A percentile compares a stretch with the other conserved stretches of the same genome.
These are phyloP conservation scores for Dicorynia guianensis DNA, from an alignment of 306 rosid genomes.

Conservation along the genomic window DNA sequence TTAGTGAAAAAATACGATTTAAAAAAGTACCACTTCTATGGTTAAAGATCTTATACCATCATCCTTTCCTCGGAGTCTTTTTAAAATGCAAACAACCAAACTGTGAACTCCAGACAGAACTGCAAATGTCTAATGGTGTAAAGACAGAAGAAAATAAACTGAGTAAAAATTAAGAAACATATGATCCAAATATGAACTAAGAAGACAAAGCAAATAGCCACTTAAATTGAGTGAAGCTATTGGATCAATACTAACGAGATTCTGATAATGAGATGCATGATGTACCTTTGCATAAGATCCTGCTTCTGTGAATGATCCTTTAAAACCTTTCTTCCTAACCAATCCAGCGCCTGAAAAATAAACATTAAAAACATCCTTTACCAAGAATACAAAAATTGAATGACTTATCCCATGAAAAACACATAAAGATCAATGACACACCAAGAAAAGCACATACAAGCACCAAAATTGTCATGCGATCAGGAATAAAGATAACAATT, in stretches of 20 bases:
- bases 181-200: background rate
- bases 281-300: constrained; percentile 87
- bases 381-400: too few relatives aligned
- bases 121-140: constrained; percentile 77
- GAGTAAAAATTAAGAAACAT: background rate
- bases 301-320: constrained; percentile 73
- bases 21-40: constrained; percentile 7
- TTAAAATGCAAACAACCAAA: constrained; percentile 76
- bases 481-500: background rate
- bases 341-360: constrained; percentile 66
- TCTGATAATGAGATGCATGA: background rate
- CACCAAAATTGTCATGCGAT: background rate
- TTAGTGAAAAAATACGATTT: background rate
- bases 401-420: background rate
- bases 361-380: background rate
- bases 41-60: constrained; percentile 49
- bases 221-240: too few relatives aligned
- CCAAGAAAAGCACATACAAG: background rate
- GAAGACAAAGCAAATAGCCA: background rate
- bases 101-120: constrained; percentile 96
- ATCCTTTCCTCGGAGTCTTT: constrained; percentile 77
- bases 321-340: constrained; percentile 74
- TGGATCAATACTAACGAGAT: too few relatives aligned
- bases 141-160: constrained; percentile 5
- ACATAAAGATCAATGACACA: background rate